Conservation (phyloP, 352 stramenopile species). For the Phytophthora litchii region DNA sequence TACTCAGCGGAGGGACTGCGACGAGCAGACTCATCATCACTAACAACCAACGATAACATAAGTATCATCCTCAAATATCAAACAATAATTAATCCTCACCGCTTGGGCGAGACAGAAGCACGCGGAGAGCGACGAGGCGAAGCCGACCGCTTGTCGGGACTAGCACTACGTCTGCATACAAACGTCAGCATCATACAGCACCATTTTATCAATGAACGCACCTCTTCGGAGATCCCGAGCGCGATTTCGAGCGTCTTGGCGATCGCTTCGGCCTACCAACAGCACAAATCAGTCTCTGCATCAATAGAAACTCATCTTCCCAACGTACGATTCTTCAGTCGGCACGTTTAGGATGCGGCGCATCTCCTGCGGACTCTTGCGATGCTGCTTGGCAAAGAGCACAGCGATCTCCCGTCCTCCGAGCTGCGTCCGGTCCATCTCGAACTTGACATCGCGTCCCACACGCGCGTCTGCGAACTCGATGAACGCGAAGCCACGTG, state of each 20-base stretch:
- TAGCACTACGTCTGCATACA: conserved; percentile 26
- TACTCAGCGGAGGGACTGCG: conserved; percentile 30
- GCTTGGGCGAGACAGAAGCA: conserved; percentile 28
- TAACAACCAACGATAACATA: neutral
- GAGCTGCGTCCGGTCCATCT: conserved; percentile 74
- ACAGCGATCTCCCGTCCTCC: conserved; percentile 78
- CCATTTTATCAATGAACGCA: neutral
- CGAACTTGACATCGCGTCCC: conserved; percentile 72
- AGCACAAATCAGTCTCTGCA: neutral
- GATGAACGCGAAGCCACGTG: conserved; percentile 84
- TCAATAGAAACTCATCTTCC: too few relatives aligned
- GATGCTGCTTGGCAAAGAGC: conserved; percentile 76
- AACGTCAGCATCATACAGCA: neutral
- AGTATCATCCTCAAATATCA: neutral
- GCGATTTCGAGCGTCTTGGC: conserved; percentile 34
- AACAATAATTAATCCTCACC: conserved; percentile 15
- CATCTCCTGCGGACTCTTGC: conserved; percentile 84
- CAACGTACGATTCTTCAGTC: conserved; percentile 23
- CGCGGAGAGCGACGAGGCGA: conserved; percentile 26
- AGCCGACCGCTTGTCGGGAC: conserved; percentile 21
- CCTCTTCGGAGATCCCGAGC: conserved; percentile 29
- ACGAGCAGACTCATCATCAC: conserved; percentile 14
- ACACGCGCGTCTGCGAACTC: conserved; percentile 72
- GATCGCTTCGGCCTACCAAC: conserved; percentile 21
- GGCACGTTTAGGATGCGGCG: conserved; percentile 42